Evolutionary conservation across 768 basidiomycete species (phyloP), one percentile per base, ranked within the genome.

Genomic region (Amanita subjunquillea): DNA sequence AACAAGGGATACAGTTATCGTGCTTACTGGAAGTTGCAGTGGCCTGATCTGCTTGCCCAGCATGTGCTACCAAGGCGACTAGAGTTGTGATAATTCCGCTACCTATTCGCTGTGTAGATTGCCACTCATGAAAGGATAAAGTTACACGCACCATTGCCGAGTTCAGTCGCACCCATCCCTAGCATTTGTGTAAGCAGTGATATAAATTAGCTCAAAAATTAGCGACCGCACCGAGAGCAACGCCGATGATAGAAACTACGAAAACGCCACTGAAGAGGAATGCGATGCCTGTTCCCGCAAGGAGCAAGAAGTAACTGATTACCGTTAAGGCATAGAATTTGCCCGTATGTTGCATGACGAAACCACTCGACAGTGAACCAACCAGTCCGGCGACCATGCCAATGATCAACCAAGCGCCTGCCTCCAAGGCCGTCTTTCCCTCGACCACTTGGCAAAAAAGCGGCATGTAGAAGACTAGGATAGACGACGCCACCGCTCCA

Each of bases 1-100:
- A 4, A 34, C n/a, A 44, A 7, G 38, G 42, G 9, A 8, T 20
- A 12, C 44, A 34, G 13, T 51, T 4, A 13, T 10, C 3, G 7
- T 41, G 57, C 70, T 3, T 36, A 78, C 80, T 77, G 29, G 81
- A 80, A 6, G 80, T 85, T 0, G 81, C 80, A 37, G 83, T 77
- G 7, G 82, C 83, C 58, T 83, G 81, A 57, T 83, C 78, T 30
- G 66, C 72, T 25, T 72, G 71, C 0, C 81, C 79, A 1, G 80
- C 80, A 62, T 82, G 82, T 3, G 83, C 77, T 32, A 83, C 82
- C 42, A 85, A 64, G 1, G 80, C 75, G 22, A 85, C 73, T 30
- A 85, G 65, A 30, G 76, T 78, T 1, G 77, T 82, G 0, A 80
- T 82, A 7, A 80, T 65, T 1, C 75, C 77, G 37, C 67, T 63